A percentile compares a stretch with the other conserved stretches of the same genome.
Evolutionary conservation across 495 filamentous ascomycete genomes (phyloP).

Genomic region (Chlorociboria aeruginascens): DNA sequence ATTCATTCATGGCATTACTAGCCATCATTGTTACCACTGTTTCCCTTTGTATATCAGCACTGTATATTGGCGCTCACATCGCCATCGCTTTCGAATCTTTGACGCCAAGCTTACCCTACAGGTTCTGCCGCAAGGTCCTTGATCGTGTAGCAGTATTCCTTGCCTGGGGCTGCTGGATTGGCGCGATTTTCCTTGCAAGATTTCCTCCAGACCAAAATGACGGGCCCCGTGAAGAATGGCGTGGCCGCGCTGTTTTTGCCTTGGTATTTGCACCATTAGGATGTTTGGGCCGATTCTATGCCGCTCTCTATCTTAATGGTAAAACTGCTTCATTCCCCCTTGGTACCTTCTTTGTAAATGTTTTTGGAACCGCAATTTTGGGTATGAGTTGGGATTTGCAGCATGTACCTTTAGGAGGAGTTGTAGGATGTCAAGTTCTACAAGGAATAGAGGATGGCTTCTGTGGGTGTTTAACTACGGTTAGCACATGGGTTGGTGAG

Average conservation of each 20-base stretch:
- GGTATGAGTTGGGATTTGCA: constrained; percentile 65
- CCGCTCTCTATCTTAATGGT: constrained; percentile 54
- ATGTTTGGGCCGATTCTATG: constrained; percentile 62
- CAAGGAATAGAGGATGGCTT: constrained; percentile 84
- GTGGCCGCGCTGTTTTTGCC: constrained; percentile 61
- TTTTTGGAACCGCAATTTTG: constrained; percentile 54
- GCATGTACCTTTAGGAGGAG: constrained; percentile 39
- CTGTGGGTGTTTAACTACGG: constrained; percentile 79
- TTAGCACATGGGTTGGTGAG: constrained; percentile 88
- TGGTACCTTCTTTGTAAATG: constrained; percentile 80
- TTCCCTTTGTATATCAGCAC: constrained; percentile 51
- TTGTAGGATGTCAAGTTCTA: constrained; percentile 64
- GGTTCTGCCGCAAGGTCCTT: constrained; percentile 42
- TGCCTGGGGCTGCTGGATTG: constrained; percentile 65
- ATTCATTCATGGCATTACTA: constrained; percentile 69
- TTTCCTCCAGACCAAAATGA: constrained; percentile 55
- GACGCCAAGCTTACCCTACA: constrained; percentile 46
- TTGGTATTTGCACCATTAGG: constrained; percentile 80
- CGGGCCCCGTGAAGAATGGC: constrained; percentile 46
- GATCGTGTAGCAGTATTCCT: constrained; percentile 52
- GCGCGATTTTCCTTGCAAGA: constrained; percentile 60
- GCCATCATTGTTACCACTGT: constrained; percentile 59
- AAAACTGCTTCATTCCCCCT: constrained; percentile 63
- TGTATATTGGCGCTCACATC: constrained; percentile 67
- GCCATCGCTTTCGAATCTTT: constrained; percentile 48